Evolutionary conservation across 1,284 basidiomycete genomes (phyloP), one percentile per base, ranked within the genome.

Genomic region (Ceratobasidium sp.): DNA sequence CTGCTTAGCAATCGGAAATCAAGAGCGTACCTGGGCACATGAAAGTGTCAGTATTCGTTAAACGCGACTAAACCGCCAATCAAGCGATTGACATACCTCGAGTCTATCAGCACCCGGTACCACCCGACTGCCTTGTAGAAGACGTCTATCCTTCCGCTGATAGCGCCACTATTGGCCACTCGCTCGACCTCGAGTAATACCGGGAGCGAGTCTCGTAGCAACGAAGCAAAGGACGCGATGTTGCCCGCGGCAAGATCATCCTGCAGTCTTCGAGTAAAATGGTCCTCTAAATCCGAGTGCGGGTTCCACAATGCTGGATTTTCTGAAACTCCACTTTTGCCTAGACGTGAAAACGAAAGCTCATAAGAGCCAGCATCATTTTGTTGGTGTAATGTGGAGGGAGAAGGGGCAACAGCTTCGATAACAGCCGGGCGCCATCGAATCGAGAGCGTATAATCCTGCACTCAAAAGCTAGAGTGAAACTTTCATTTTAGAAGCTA

Each of bases 51-150:
- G 53, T 76, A 46, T 21, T 40, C 46, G 38, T 38, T 63, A 54
- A 44, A 38, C 21, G n/a, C 46, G 38, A 14, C 54, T 42, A 46
- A 28, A n/a, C 44, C 28, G 54, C 28, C 51, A 53, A 53, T 53
- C 51, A 28, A 54, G 38, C 53, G 67, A 66, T 40, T 18, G 9
- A 33, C 82, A 70, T 78, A 88, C 88, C 85, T 84, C 38, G 87
- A 82, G 77, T 90, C 84, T 75, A 91, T 91, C 58, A 91, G 80
- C 40, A 94, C 79, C 64, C 92, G 83, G 81, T 89, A 92, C 92
- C 92, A 94, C 5, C 89, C 89, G 46, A 89, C 87, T 3, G 88
- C 85, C 79, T 92, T 92, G 6, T 90, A 85, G 78, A 90, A 88
- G 12, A 86, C 86, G 75, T 91, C 89, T 21, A 91, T 53, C 42